These are phyloP conservation scores for Saccharum officinarum DNA, from an alignment of 176 grass and related monocot genomes.

Conservation along the genomic window DNA sequence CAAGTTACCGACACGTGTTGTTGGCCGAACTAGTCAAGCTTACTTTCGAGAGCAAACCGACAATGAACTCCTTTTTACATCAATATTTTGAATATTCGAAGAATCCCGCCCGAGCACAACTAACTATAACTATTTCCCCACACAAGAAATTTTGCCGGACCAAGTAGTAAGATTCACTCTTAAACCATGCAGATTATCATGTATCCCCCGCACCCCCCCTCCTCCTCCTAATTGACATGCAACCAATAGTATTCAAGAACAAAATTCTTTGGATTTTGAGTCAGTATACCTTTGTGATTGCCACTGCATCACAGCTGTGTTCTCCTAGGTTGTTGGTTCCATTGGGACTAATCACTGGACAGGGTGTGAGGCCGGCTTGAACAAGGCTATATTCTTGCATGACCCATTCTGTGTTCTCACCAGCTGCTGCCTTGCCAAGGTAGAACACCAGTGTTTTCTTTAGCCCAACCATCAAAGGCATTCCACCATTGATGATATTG, in stretches of 20 bases:
- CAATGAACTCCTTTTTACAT: not conserved
- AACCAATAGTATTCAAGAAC: not conserved
- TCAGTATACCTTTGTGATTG: not conserved
- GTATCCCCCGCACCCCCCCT: not conserved
- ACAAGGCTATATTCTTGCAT: conserved; percentile 64
- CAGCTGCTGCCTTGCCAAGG: not conserved
- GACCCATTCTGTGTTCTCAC: conserved; percentile 49
- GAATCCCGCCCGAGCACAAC: not conserved
- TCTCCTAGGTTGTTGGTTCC: not conserved
- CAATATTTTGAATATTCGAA: not conserved
- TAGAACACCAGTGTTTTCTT: conserved; percentile 54
- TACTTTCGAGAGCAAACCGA: not conserved
- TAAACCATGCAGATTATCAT: not conserved
- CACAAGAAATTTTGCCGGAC: not conserved
- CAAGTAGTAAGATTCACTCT: not conserved
- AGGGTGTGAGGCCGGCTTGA: not conserved
- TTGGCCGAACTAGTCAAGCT: not conserved
- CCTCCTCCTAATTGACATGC: not conserved
- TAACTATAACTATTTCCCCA: not conserved
- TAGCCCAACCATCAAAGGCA: conserved; percentile 36
- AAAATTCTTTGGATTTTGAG: not conserved
- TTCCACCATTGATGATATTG: not conserved
- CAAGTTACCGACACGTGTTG: not conserved
- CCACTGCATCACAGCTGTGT: not conserved
- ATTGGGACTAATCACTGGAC: too few relatives aligned